Evolutionary conservation across 805 yeast genomes (phyloP), one percentile per base, ranked within the genome.

Genomic region (Metschnikowia lachancei): DNA sequence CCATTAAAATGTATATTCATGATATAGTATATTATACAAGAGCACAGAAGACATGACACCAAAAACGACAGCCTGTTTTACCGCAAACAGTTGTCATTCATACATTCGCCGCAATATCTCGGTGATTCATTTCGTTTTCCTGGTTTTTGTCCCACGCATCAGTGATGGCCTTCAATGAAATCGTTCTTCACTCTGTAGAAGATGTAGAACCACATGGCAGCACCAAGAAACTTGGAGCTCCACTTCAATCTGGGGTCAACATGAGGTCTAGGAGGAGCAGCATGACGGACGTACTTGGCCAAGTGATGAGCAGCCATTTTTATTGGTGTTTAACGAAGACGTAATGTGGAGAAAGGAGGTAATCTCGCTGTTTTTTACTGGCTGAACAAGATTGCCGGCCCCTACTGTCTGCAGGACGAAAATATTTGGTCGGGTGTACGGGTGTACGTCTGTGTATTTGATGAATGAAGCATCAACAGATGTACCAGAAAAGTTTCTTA

Each of bases 151-250:
- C 28, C 28, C 8, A 26, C 28, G 31, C 47, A 16, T 53, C 51
- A 55, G 41, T 55, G 59, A 47, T 53, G 57, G 14, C 59, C 59
- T 39, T 51, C 59, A 36, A 55, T 53, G 38, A 55, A 41, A 58
- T 82, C 92, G 63, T 85, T 82, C 68, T 84, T 82, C 37, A 86
- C 74, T 64, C 96, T 76, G 75, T 85, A 87, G 61, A 88, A 75
- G 52, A 88, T 77, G 87, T 92, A 88, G 67, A 87, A 88, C 87
- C 94, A 86, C 87, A 86, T 83, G 44, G 90, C 76, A 33, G 92
- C 95, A 10, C 96, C 96, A 36, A 88, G 74, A 17, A 76, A 64
- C 57, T 84, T 83, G 38, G 87, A 77, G 17, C 83, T 75, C 66
- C 81, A 72, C 47, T 78, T 75, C 59, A 83, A 77, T 35, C 76